Conservation (phyloP, 2,329 filamentous ascomycete genomes). For the Chrysoporthe puriensis region DNA sequence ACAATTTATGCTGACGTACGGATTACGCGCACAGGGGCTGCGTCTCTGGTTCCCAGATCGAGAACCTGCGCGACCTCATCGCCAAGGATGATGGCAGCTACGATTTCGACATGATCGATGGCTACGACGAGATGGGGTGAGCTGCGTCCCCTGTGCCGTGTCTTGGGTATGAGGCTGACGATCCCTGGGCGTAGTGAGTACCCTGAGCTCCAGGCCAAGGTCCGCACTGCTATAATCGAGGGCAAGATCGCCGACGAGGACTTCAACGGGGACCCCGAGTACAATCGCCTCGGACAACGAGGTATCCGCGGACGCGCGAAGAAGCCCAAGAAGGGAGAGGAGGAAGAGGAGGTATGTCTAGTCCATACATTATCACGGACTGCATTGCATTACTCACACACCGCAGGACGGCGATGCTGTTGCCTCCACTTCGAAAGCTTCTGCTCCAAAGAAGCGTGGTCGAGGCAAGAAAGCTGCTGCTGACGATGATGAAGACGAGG, state of each 20-base stretch:
- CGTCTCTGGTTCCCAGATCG: constrained; percentile 75
- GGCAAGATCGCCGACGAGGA: constrained; percentile 85
- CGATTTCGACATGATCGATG: constrained; percentile 73
- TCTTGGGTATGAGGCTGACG: not conserved
- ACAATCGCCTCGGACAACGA: constrained; percentile 69
- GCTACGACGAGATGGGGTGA: constrained; percentile 73
- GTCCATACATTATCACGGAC: constrained; percentile 17
- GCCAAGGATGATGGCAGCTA: constrained; percentile 49
- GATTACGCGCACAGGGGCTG: constrained; percentile 71
- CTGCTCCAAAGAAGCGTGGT: constrained; percentile 40
- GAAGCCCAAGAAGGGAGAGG: constrained; percentile 41
- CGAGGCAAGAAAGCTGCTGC: constrained; percentile 41
- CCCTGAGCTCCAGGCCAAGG: constrained; percentile 70
- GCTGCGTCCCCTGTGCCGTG: constrained; percentile 31
- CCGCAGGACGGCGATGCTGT: constrained; percentile 30
- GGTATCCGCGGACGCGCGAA: constrained; percentile 60
- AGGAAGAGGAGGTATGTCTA: constrained; percentile 29
- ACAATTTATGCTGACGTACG: not conserved
- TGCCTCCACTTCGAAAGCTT: constrained; percentile 33
- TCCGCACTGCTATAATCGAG: constrained; percentile 71
- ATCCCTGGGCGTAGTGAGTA: constrained; percentile 43
- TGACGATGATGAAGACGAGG: constrained; percentile 35
- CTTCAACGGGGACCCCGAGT: constrained; percentile 80
- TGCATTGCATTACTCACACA: constrained; percentile 20
- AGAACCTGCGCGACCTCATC: constrained; percentile 64